phyloP scores from a whole-genome alignment of 2,329 filamentous ascomycete species.

The Penicillium sp. region DNA sequence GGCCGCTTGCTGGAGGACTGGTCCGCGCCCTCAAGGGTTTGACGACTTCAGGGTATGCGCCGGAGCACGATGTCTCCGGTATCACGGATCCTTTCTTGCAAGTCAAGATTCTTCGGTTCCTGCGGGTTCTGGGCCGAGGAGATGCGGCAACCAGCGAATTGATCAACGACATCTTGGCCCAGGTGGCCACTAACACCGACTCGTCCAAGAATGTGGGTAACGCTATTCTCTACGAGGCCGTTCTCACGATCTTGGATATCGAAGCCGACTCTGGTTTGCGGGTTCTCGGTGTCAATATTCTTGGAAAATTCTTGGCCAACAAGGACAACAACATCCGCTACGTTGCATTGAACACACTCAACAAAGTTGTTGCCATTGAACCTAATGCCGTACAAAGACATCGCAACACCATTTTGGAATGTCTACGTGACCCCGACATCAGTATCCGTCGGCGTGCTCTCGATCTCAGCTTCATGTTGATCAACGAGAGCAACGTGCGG shows the following conservation, averaged over 20 bases:
- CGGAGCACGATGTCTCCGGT: slow-evolving; percentile 96
- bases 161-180: slow-evolving; percentile 97
- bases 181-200: slow-evolving; percentile 97
- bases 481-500: slow-evolving; percentile 94
- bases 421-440: slow-evolving; percentile 93
- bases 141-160: slow-evolving; percentile 87
- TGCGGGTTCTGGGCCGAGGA: slow-evolving; percentile 82
- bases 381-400: slow-evolving; percentile 96
- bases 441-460: slow-evolving; percentile 94
- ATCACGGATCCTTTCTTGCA: slow-evolving; percentile 98
- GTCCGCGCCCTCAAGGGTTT: slow-evolving; percentile 90
- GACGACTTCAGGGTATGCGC: slow-evolving; percentile 92
- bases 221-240: slow-evolving; percentile 94
- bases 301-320: slow-evolving; percentile 98
- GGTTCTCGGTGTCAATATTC: slow-evolving; percentile 94
- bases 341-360: slow-evolving; percentile 92
- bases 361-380: slow-evolving; percentile 97
- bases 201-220: slow-evolving; percentile 98
- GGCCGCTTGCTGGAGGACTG: slow-evolving; percentile 76
- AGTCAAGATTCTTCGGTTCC: slow-evolving; percentile 86
- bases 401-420: slow-evolving; percentile 95
- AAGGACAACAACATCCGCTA: slow-evolving; percentile 99
- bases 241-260: slow-evolving; percentile 95
- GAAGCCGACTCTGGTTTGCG: slow-evolving; percentile 93
- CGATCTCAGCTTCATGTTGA: slow-evolving; percentile 95